Evolutionary conservation across 208 protist species (phyloP).

Genomic region (Wallacemonas sp.): DNA sequence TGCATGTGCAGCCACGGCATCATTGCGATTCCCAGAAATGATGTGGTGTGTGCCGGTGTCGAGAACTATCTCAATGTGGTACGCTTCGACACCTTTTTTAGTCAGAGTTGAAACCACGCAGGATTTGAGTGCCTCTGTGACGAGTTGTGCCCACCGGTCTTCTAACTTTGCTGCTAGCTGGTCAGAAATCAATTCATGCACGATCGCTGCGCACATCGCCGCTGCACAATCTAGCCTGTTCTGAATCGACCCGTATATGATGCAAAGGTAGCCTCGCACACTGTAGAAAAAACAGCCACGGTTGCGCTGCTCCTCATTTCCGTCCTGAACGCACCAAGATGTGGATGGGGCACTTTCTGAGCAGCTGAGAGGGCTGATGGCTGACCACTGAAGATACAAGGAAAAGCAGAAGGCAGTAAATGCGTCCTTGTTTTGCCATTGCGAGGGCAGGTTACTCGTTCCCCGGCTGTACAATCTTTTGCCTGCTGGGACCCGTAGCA

Average conservation of each 20-base stretch:
- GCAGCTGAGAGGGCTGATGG: background rate
- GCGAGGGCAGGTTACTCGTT: background rate
- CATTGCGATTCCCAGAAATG: background rate
- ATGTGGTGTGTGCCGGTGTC: background rate
- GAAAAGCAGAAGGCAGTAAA: conserved; percentile 11
- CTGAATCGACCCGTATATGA: background rate
- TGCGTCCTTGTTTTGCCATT: conserved; percentile 7
- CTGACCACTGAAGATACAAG: conserved; percentile 6
- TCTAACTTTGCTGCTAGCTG: background rate
- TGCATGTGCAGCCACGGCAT: background rate
- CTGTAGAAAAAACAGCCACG: background rate
- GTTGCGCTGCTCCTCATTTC: background rate
- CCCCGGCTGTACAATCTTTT: background rate
- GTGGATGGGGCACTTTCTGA: background rate
- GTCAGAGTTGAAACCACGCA: background rate
- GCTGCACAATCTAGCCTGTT: background rate
- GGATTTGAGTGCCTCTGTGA: background rate
- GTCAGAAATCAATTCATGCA: background rate
- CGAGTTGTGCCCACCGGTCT: background rate
- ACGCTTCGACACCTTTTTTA: background rate
- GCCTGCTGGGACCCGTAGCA: background rate
- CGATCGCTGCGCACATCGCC: background rate
- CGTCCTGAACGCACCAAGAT: background rate
- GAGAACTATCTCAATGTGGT: background rate
- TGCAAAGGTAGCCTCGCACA: background rate